Conservation (phyloP, 345 rosid species). For the Gossypium sturtianum region DNA sequence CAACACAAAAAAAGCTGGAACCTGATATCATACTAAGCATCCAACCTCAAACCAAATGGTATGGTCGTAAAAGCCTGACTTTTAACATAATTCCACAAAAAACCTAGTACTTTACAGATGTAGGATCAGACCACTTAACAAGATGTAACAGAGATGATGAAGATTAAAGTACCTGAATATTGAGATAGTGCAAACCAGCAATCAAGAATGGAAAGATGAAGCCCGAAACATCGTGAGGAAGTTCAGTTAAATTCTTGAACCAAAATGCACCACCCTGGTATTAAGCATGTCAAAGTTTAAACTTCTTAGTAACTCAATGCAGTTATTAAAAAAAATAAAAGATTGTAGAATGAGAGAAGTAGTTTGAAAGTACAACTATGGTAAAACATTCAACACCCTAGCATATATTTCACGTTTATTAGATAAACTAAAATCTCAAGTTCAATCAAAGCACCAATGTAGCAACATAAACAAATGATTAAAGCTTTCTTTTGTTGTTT, state of each 20-base stretch:
- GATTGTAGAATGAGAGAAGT: background rate
- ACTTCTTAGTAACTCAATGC: background rate
- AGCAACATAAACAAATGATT: background rate
- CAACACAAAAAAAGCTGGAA: too few relatives aligned
- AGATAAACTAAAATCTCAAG: background rate
- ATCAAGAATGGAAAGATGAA: slow-evolving; percentile 64
- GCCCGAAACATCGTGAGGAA: slow-evolving; percentile 58
- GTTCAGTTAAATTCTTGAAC: slow-evolving; percentile 87
- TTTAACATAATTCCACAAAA: too few relatives aligned
- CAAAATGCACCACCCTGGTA: slow-evolving; percentile 93
- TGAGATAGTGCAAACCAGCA: slow-evolving; percentile 69
- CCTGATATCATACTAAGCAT: too few relatives aligned
- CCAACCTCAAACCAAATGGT: too few relatives aligned
- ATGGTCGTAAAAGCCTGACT: too few relatives aligned
- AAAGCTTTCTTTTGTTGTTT: background rate
- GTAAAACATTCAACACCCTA: background rate
- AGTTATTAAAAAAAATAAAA: background rate
- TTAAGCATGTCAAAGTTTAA: slow-evolving; percentile 7
- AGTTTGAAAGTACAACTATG: background rate
- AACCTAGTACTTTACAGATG: too few relatives aligned
- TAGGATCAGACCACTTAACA: background rate
- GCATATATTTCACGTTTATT: background rate
- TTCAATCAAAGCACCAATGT: background rate
- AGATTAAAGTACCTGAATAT: slow-evolving; percentile 56
- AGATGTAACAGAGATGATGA: background rate